A percentile compares a stretch with the other conserved stretches of the same genome.
Evolutionary conservation across 2,329 filamentous ascomycete species (phyloP).

Genomic region (Ambrosiella beaveri): DNA sequence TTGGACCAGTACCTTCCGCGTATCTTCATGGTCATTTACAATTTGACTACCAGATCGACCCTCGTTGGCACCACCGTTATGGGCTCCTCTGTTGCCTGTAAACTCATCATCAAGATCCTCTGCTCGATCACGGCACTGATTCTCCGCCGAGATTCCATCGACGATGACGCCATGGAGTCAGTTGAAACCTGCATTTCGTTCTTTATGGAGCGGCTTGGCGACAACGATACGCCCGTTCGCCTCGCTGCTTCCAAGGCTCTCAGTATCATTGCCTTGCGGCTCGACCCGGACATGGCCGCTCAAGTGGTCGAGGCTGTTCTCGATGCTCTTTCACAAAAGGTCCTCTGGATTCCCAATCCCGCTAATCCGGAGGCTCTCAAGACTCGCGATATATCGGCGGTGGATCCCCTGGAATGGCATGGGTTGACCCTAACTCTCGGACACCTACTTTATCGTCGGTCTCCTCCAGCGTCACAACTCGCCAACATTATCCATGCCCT

Average conservation of each 20-base stretch:
- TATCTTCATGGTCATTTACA: conserved; percentile 49
- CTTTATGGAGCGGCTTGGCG: conserved; percentile 59
- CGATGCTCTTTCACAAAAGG: conserved; percentile 44
- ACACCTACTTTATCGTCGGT: conserved; percentile 70
- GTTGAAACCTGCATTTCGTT: conserved; percentile 71
- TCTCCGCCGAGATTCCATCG: conserved; percentile 33
- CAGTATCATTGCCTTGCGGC: conserved; percentile 65
- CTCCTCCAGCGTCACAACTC: conserved; percentile 54
- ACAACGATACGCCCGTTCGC: conserved; percentile 81
- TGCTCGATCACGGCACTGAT: conserved; percentile 54
- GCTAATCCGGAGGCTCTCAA: conserved; percentile 19
- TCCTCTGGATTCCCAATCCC: conserved; percentile 31
- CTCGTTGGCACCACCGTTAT: conserved; percentile 36
- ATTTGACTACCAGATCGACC: conserved; percentile 35
- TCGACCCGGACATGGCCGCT: conserved; percentile 63
- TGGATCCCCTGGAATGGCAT: conserved; percentile 78
- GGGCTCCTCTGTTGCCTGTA: conserved; percentile 63
- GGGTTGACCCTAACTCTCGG: conserved; percentile 75
- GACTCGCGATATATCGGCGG: conserved; percentile 48
- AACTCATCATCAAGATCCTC: conserved; percentile 70
- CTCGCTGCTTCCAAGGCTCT: conserved; percentile 85
- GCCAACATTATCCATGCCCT: conserved; percentile 60
- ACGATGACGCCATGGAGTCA: conserved; percentile 31
- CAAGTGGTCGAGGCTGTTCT: conserved; percentile 81
- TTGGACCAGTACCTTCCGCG: conserved; percentile 47